Base-by-base conservation (phyloP, 106 monocot genomes). In the Xerophyta viscosa region DNA sequence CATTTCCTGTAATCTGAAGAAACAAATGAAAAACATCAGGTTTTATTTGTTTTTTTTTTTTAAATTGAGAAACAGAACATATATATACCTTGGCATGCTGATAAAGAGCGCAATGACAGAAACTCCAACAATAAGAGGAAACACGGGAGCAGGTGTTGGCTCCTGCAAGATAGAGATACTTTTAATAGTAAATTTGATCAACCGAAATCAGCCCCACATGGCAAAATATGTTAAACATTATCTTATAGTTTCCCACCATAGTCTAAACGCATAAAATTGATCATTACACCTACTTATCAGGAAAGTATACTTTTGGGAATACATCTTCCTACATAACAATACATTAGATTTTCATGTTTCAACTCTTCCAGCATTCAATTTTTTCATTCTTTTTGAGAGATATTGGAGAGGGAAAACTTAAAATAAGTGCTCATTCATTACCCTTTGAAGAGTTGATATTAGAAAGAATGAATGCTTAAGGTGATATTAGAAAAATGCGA, bases 81-180 rank as follows among this genome's bases (percentile, higher is more conserved):
- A 24, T 1, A 31, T 48, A 49, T 51, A 88, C 88, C 94, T 88
- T 41, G 96, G 96, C 67, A 96, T 82, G 50, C 84, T 85, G 81
- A 96, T 70, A 31, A 85, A 81, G 13, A 89, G 42, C 65, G 64
- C 74, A 60, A 96, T 76, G 20, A 79, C 76, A 56, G 78, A 72
- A 28, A 89, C 51, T 33, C 84, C 96, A 30, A 77, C 59, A 21
- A 89, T 57, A 27, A 96, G 70, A 43, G 89, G 89, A 45, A 89
- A 79, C 27, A 89, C 77, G 9, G 96, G 96, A 22, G 85, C 88
- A 26, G 96, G 77, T 20, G 89, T 79, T 14, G 70, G 60, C 70
- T 96, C 96, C 88, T 96, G 78, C 72, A 68, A 13, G 8, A 43
- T 21, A 52, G 22, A 47, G 46, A 46, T 6, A 46, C 20, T 19